Evolutionary conservation across 1,139 yeast species (phyloP), one percentile per base, ranked within the genome.

Genomic region (Pichia sp.): DNA sequence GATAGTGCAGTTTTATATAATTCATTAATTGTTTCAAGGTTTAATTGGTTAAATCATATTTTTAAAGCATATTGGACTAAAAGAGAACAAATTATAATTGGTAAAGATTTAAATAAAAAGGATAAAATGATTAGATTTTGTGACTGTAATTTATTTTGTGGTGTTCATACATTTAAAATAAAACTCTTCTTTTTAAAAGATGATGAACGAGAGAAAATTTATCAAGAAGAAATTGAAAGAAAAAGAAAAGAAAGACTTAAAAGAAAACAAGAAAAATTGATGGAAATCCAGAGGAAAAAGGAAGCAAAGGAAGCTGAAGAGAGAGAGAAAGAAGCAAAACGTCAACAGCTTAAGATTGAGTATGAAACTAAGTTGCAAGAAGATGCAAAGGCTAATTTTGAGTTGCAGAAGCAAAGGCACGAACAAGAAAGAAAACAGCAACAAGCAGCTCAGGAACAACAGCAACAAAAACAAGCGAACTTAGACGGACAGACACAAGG

Each of bases 111-210:
- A 10, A 50, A 61, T 10, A 66, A 63, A 46, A 60, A 95, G 56
- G 97, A 92, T 57, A 83, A 83, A 47, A 89, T 90, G 96, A 86
- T 88, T 50, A 88, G 88, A 62, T 69, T 92, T 51, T 80, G 94
- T 58, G 97, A 90, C 57, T 81, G 90, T 50, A 68, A 72, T 0
- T 66, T 89, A 69, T 72, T 74, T 5, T 72, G 86, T 37, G 97
- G 97, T 0, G 96, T 96, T 0, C 98, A 92, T 66, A 67, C 71
- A 0, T 86, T 87, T 64, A 89, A 83, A 40, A 76, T 85, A 6
- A 72, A 95, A 53, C 66, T 92, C 42, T 92, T 86, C 65, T 83
- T 89, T 30, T 79, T 89, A 46, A 86, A 87, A 58, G 95, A 88
- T 58, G 95, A 82, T 39, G 72, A 68, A 65, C 63, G 58, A 64